A percentile compares a stretch with the other conserved stretches of the same genome.
phyloP scores from a whole-genome alignment of 352 stramenopile genomes.

The Pythium inflatum region DNA sequence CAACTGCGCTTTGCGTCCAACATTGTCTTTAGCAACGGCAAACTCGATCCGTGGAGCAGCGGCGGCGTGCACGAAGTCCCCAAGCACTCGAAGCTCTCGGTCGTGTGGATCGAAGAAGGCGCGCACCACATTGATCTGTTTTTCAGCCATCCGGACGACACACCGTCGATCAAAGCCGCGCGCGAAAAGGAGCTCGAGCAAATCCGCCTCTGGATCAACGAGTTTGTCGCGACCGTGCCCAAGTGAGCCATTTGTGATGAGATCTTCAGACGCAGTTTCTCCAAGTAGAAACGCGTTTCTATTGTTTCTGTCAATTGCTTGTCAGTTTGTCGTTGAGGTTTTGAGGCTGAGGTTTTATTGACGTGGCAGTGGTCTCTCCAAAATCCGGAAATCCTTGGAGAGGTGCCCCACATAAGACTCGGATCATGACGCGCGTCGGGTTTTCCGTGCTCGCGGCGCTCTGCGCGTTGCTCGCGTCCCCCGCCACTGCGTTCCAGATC shows the following conservation, averaged over 20 bases:
- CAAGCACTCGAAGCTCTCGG: slow-evolving; percentile 70
- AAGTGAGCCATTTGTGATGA: slow-evolving; percentile 8
- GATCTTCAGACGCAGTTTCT: slow-evolving; percentile 10
- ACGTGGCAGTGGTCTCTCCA: slow-evolving; percentile 4
- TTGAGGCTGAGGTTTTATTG: slow-evolving; percentile 27
- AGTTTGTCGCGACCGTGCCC: slow-evolving; percentile 31
- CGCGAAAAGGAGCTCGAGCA: slow-evolving; percentile 74
- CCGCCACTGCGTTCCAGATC: slow-evolving; percentile 39
- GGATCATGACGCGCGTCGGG: slow-evolving; percentile 34
- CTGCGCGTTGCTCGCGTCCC: slow-evolving; percentile 14
- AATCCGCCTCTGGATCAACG: slow-evolving; percentile 82
- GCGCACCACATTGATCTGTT: slow-evolving; percentile 93
- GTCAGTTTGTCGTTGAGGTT: too few species aligned
- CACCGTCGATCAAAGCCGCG: slow-evolving; percentile 65
- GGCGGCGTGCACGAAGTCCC: slow-evolving; percentile 81
- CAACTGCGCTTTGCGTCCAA: slow-evolving; percentile 84
- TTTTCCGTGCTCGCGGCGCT: slow-evolving; percentile 25
- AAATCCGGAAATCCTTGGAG: slow-evolving; percentile 24
- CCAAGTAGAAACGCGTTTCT: not conserved
- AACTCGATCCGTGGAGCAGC: slow-evolving; percentile 93
- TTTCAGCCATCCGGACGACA: slow-evolving; percentile 88
- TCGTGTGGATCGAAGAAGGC: slow-evolving; percentile 67
- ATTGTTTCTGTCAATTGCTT: not conserved
- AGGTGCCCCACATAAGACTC: not conserved
- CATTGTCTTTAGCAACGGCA: slow-evolving; percentile 95